Evolutionary conservation across 257 asterid species (phyloP), one percentile per base, ranked within the genome.

Genomic region (Parsonsia alboflavescens): DNA sequence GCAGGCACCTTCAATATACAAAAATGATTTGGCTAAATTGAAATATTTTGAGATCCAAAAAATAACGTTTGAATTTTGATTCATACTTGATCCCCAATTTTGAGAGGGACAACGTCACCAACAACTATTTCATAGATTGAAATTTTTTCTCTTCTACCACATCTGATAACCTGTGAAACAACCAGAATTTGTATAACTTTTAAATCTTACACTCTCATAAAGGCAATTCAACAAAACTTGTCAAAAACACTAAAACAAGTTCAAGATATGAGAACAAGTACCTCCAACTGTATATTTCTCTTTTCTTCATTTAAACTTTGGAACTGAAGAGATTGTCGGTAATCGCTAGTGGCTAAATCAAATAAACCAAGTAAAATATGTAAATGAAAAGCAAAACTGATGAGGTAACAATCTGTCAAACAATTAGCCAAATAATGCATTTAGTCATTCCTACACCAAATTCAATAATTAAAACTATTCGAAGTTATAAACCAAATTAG

Each of bases 41-140:
- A 41, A 67, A 46, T 5, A 9, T 19, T n/a, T 48, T 28, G 50
- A 50, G 15, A 8, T 52, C 49, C 41, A 69, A 69, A 42, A 5
- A 42, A 5, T 7, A 42, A 42, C 5, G 46, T 42, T 42, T 42
- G 46, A 5, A 42, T n/a, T 3, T 2, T 11, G 19, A 21, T 12
- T 59, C 44, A 56, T 67, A 92, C 99, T 97, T 92, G 97, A 80
- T 92, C 97, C 22, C 97, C 99, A 76, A 94, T 92, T 85, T 88
- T 90, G 83, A 94, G 93, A 69, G 97, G 97, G 81, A 94, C 66
- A 77, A 90, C 84, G 59, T 94, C 97, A 73, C 99, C 97, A 75
- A 94, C 99, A 78, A 94, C 99, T 81, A 94, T 80, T 65, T 90
- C 96, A 64, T 92, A 92, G 84, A 94, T 92, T 50, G 99, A 94